Conservation (phyloP, 2,329 filamentous ascomycete genomes). For the Coniochaeta pulveracea region DNA sequence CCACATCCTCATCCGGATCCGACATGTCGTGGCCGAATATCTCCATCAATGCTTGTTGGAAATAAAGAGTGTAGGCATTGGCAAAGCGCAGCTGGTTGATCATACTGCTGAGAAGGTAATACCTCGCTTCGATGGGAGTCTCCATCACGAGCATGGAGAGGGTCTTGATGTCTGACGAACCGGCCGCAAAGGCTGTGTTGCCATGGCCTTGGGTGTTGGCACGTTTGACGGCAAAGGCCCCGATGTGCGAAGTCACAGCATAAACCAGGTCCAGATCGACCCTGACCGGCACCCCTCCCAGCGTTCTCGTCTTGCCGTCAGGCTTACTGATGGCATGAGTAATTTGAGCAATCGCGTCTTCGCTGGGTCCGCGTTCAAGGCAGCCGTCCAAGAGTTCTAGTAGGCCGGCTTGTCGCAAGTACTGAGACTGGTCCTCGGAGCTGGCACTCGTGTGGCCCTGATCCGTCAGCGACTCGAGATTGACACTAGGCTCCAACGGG, state of each 20-base stretch:
- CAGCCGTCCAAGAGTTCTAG: conserved; percentile 48
- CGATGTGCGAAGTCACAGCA: conserved; percentile 74
- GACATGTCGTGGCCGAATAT: conserved; percentile 68
- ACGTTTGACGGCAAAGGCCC: conserved; percentile 55
- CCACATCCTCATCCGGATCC: conserved; percentile 66
- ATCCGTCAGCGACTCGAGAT: conserved; percentile 67
- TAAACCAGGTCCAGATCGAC: conserved; percentile 66
- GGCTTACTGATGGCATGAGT: conserved; percentile 58
- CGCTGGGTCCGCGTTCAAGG: conserved; percentile 49
- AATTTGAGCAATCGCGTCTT: conserved; percentile 67
- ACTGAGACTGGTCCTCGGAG: conserved; percentile 48
- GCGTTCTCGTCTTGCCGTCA: conserved; percentile 45
- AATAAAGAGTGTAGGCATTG: conserved; percentile 85
- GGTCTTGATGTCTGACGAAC: conserved; percentile 57
- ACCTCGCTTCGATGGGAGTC: conserved; percentile 65
- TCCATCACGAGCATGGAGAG: conserved; percentile 69
- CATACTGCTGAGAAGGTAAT: conserved; percentile 75
- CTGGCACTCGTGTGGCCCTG: conserved; percentile 56
- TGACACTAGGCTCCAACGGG: conserved; percentile 61
- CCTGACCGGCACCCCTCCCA: conserved; percentile 54
- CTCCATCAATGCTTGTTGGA: conserved; percentile 73
- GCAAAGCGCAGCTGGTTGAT: conserved; percentile 87
- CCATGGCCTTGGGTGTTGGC: conserved; percentile 44
- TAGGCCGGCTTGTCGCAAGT: conserved; percentile 42
- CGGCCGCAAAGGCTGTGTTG: conserved; percentile 46